A percentile compares a stretch with the other conserved stretches of the same genome.
Conservation (phyloP, 805 yeast species). For the Cyberlindnera petersonii region DNA sequence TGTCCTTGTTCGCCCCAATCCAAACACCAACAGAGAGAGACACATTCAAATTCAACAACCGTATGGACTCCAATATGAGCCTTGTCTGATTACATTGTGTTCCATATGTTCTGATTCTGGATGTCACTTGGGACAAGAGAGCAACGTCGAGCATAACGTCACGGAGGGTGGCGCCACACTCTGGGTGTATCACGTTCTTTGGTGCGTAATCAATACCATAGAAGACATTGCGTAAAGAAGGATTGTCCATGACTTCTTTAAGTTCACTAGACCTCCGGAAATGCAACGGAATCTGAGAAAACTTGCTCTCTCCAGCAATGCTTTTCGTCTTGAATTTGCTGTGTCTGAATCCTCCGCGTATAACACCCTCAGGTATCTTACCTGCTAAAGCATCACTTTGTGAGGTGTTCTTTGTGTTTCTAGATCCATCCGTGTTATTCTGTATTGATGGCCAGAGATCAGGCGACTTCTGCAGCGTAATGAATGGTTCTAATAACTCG, state of each 20-base stretch:
- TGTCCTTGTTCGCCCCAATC: constrained; percentile 45
- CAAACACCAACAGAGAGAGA: constrained; percentile 60
- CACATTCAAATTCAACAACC: constrained; percentile 46
- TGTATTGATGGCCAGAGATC: neutral
- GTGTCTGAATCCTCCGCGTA: constrained; percentile 10
- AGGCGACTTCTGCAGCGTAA: too few species aligned
- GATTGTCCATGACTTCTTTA: constrained; percentile 33
- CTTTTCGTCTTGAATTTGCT: constrained; percentile 13
- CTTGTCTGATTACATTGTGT: constrained; percentile 58
- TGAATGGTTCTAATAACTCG: constrained; percentile 17
- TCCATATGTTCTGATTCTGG: constrained; percentile 54
- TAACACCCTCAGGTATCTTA: neutral
- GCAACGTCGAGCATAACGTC: constrained; percentile 57
- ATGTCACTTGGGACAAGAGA: constrained; percentile 53
- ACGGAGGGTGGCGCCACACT: constrained; percentile 45
- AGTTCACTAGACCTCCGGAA: constrained; percentile 36
- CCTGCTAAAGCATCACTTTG: neutral
- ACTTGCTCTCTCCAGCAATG: constrained; percentile 25
- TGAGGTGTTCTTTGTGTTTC: neutral
- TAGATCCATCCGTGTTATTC: neutral
- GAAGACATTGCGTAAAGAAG: constrained; percentile 36
- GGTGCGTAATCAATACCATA: constrained; percentile 64
- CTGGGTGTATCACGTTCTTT: constrained; percentile 44
- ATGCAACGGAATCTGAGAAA: constrained; percentile 31
- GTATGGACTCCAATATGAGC: constrained; percentile 49